Percentiles rank a stretch among this genome's conserved stretches.
phyloP scores from a whole-genome alignment of 208 protist genomes.

The Leishmania gerbilli region DNA sequence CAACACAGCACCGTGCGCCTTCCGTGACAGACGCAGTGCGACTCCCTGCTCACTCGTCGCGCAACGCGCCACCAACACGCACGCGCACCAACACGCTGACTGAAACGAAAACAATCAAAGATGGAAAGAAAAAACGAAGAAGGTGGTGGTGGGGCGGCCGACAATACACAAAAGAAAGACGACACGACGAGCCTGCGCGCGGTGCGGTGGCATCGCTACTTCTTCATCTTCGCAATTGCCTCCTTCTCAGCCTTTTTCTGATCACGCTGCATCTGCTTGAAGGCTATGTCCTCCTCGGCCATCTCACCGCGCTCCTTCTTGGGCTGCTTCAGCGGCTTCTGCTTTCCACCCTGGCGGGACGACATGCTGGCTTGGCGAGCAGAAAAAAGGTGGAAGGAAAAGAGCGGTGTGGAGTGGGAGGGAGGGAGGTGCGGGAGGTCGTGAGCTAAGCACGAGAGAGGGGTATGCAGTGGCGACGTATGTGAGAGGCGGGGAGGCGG shows the following conservation, averaged over 20 bases:
- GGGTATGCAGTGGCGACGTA: neutral
- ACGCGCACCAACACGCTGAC: neutral
- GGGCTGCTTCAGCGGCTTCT: conserved; percentile 89
- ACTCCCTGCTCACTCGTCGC: neutral
- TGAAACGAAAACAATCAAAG: neutral
- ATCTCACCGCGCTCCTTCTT: conserved; percentile 77
- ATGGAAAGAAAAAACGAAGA: neutral
- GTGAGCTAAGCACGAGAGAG: neutral
- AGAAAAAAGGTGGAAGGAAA: neutral
- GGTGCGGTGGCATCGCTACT: conserved; percentile 19
- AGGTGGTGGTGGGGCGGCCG: neutral
- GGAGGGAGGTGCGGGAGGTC: neutral
- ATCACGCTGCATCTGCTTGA: conserved; percentile 79
- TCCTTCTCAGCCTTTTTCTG: conserved; percentile 91
- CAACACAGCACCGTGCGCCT: neutral
- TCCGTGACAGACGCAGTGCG: neutral
- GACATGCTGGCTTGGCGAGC: conserved; percentile 45
- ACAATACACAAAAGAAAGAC: neutral
- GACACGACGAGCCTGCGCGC: neutral
- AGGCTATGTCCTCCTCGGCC: conserved; percentile 76
- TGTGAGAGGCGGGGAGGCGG: neutral
- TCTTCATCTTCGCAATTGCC: conserved; percentile 87
- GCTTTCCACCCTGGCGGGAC: conserved; percentile 87
- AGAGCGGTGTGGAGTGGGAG: neutral
- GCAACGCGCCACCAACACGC: neutral